Base-by-base conservation (phyloP, 176 grass and related monocot species). In the Themeda triandra region DNA sequence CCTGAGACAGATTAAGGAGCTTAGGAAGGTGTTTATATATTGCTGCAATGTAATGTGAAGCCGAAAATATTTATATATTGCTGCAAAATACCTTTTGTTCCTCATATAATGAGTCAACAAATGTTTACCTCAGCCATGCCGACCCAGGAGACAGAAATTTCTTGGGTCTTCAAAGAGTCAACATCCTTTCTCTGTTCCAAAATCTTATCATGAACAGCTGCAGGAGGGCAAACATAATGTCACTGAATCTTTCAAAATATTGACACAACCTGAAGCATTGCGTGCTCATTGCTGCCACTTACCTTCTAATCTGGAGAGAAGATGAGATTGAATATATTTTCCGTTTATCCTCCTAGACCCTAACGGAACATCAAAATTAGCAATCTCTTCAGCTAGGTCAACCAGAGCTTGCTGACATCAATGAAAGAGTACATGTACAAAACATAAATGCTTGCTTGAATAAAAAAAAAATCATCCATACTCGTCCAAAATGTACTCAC, bases 121-220 rank as follows among this genome's bases (percentile, higher is more conserved):
- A 39, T 35, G 67, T 86, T 80, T 92, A 99, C 96, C 96, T 99
- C 96, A 84, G 96, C 96, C 93, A 99, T 99, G 78, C 91, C 96
- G 78, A 96, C 70, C 89, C 89, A 99, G 69, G 80, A 90, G 27
- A 99, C 59, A 42, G 69, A 33, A 65, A 94, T 77, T 68, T 92
- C 91, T 76, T 81, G 80, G 49, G 92, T 87, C 80, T 89, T 92
- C 63, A 96, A 90, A 81, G 60, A 83, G 74, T 92, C 83, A 27
- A 94, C 84, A 69, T 92, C 89, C 83, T 94, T 87, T 87, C 94
- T 91, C 66, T 94, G 88, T 62, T 91, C 59, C 75, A 92, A 82
- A 77, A 96, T 60, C 84, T 87, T 92, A 44, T 73, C 86, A 64
- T 92, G 96, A 66, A 99, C 66, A 83, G 84, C 96, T 99, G 77